Conservation (phyloP, 345 rosid genomes). For the Adansonia digitata region DNA sequence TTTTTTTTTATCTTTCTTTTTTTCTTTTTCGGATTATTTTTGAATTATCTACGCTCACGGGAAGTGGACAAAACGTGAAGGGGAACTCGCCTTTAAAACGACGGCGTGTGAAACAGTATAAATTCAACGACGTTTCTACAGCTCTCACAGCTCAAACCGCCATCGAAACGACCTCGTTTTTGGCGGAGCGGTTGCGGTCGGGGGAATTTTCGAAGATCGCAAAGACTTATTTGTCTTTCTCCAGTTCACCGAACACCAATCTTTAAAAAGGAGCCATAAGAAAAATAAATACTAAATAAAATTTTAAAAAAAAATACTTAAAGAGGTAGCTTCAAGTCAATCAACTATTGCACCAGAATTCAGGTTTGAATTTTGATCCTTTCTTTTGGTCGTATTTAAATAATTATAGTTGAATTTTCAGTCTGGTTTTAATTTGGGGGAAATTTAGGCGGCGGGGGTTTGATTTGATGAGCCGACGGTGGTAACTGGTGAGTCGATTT, state of each 20-base stretch:
- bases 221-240: constrained; percentile 21
- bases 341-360: not conserved
- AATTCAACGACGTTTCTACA: constrained; percentile 12
- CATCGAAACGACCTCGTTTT: constrained; percentile 24
- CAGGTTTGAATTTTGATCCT: constrained; percentile 9
- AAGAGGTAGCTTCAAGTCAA: constrained; percentile 2
- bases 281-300: not conserved
- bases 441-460: constrained; percentile 26
- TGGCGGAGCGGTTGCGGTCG: not conserved
- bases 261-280: constrained; percentile 19
- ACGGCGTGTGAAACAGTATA: not conserved
- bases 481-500: not conserved
- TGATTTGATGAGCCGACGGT: constrained; percentile 19
- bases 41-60: not conserved
- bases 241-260: constrained; percentile 35
- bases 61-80: not conserved
- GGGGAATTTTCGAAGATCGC: constrained; percentile 1
- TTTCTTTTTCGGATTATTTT: not conserved
- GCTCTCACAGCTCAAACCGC: not conserved
- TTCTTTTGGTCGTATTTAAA: not conserved
- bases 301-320: not conserved
- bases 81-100: not conserved
- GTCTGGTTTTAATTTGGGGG: not conserved
- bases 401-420: not conserved
- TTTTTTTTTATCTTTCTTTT: too few species aligned